Evolutionary conservation across 768 basidiomycete genomes (phyloP).

Genomic region (Myochromella boudieri): DNA sequence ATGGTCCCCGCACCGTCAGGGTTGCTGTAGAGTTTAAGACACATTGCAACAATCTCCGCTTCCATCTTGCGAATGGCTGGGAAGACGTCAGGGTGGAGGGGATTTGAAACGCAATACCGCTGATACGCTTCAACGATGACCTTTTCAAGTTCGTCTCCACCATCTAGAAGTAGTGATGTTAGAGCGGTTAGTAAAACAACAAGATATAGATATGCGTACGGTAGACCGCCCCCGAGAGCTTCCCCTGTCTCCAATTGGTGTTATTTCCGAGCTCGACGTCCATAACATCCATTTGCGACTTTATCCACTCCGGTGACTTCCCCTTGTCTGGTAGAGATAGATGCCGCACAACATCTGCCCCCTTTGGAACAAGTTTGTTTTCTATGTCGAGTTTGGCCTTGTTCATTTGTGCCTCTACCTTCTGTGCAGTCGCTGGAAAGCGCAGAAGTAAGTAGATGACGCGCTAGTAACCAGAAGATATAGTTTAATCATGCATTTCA

Average conservation of each 20-base stretch:
- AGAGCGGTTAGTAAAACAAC: conserved; percentile 1
- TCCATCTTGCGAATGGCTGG: conserved; percentile 97
- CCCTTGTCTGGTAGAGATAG: conserved; percentile 66
- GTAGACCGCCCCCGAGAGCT: conserved; percentile 84
- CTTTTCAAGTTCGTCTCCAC: conserved; percentile 76
- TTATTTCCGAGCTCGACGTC: conserved; percentile 51
- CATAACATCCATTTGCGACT: conserved; percentile 79
- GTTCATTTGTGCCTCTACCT: conserved; percentile 63
- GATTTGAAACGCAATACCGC: conserved; percentile 84
- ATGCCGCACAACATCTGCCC: conserved; percentile 61
- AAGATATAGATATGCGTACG: conserved; percentile 46
- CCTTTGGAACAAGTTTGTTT: conserved; percentile 64
- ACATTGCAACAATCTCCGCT: conserved; percentile 90
- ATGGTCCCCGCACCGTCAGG: conserved; percentile 88
- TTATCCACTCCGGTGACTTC: conserved; percentile 68
- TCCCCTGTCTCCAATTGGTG: conserved; percentile 66
- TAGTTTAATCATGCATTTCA: neutral
- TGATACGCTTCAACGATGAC: conserved; percentile 81
- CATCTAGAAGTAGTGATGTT: conserved; percentile 45
- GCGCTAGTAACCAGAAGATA: conserved; percentile 39
- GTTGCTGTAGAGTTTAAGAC: conserved; percentile 80
- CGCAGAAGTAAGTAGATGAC: conserved; percentile 57
- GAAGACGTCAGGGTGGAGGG: conserved; percentile 91
- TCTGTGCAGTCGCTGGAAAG: conserved; percentile 57
- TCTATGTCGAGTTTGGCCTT: conserved; percentile 68